Conservation (phyloP, 306 rosid genomes). For the Malus sieversii region DNA sequence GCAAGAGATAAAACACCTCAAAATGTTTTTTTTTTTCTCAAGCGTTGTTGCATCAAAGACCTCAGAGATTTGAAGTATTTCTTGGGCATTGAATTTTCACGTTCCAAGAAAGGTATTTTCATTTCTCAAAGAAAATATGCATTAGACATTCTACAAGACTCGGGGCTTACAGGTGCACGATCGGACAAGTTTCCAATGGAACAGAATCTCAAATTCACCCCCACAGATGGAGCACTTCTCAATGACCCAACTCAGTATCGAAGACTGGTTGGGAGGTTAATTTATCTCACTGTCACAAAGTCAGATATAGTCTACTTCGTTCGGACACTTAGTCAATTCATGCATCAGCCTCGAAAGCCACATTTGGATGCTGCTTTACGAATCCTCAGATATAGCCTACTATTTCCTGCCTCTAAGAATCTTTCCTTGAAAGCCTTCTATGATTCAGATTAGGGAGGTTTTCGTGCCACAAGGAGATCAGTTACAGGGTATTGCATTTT, state of each 20-base stretch:
- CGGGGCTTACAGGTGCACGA: too few species aligned
- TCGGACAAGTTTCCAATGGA: background rate
- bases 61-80: background rate
- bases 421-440: too few species aligned
- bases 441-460: too few species aligned
- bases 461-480: too few species aligned
- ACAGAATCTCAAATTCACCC: background rate
- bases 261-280: background rate
- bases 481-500: too few species aligned
- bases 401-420: too few species aligned
- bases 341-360: background rate
- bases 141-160: background rate
- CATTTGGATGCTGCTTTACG: too few species aligned
- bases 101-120: background rate
- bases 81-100: background rate
- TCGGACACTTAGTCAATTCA: background rate
- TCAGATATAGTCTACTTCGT: background rate
- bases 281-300: background rate
- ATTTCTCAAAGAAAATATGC: background rate
- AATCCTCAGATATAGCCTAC: too few species aligned
- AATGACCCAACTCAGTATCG: background rate
- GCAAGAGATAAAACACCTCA: background rate
- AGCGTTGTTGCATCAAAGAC: too few species aligned
- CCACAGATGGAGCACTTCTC: background rate
- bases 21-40: too few species aligned